These are phyloP conservation scores for Penicillium freii DNA, from an alignment of 2,329 filamentous ascomycete genomes.

Conservation along the genomic window DNA sequence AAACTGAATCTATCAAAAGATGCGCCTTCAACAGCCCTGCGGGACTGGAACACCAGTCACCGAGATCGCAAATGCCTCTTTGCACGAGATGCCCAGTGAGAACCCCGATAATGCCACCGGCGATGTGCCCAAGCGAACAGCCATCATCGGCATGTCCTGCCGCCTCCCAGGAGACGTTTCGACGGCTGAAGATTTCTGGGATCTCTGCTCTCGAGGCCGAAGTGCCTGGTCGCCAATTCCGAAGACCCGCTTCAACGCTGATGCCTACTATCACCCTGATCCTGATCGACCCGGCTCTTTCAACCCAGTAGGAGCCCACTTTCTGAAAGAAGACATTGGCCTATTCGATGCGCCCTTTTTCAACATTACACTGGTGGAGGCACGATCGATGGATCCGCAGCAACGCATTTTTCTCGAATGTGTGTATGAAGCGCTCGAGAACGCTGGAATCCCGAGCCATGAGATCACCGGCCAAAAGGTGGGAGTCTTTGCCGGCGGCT, in stretches of 20 bases:
- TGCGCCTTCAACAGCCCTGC: constrained; percentile 20
- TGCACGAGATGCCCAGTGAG: neutral
- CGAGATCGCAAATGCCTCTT: neutral
- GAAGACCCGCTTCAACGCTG: constrained; percentile 23
- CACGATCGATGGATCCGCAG: constrained; percentile 25
- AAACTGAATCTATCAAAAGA: constrained; percentile 4
- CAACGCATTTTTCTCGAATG: constrained; percentile 29
- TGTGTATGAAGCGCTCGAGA: constrained; percentile 30
- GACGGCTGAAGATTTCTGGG: constrained; percentile 25
- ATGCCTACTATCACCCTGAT: constrained; percentile 24
- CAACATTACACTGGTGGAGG: constrained; percentile 28
- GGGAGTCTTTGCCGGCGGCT: constrained; percentile 25
- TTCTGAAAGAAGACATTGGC: constrained; percentile 28
- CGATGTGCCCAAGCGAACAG: constrained; percentile 17
- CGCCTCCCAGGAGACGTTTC: constrained; percentile 27
- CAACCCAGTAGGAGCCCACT: constrained; percentile 26
- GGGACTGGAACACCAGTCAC: constrained; percentile 15
- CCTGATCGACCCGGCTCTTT: constrained; percentile 22
- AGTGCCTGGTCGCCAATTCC: constrained; percentile 25
- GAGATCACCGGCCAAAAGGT: constrained; percentile 19
- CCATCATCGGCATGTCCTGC: constrained; percentile 30
- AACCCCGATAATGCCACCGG: neutral
- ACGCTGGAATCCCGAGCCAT: constrained; percentile 25
- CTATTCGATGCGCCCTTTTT: constrained; percentile 32
- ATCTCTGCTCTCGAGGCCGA: constrained; percentile 22